A percentile compares a stretch with the other conserved stretches of the same genome.
Evolutionary conservation across 140 eudicot genomes (phyloP).

Genomic region (Anethum foeniculum): DNA sequence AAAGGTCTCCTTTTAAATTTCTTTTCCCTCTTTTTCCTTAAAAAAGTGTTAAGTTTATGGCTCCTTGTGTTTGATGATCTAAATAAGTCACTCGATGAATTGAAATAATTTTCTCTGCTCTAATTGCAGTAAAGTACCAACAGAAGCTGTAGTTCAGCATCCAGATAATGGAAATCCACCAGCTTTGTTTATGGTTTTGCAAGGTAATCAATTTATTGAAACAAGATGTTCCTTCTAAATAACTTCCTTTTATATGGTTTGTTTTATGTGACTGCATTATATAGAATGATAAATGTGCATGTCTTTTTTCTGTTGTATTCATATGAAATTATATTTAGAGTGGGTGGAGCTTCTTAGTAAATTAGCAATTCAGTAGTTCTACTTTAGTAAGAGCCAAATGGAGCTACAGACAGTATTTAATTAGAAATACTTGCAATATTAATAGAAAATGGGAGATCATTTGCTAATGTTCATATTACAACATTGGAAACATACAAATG

Average conservation of each 20-base stretch:
- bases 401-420: background rate
- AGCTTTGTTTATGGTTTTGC: slow-evolving; percentile 69
- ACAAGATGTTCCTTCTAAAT: background rate
- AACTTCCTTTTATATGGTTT: background rate
- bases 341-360: background rate
- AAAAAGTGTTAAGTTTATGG: background rate
- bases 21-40: background rate
- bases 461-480: background rate
- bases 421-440: background rate
- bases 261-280: background rate
- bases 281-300: background rate
- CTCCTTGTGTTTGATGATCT: background rate
- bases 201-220: slow-evolving; percentile 34
- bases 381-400: background rate
- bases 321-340: background rate
- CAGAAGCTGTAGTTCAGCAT: slow-evolving; percentile 82
- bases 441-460: background rate
- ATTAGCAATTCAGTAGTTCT: background rate
- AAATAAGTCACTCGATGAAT: background rate
- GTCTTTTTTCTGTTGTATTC: background rate
- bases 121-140: slow-evolving; percentile 86
- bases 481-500: background rate
- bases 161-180: slow-evolving; percentile 98
- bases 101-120: background rate
- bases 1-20: slow-evolving; percentile 2